Evolutionary conservation across 352 stramenopile genomes (phyloP).

Genomic region (Globisporangium rhizosaccharum): DNA sequence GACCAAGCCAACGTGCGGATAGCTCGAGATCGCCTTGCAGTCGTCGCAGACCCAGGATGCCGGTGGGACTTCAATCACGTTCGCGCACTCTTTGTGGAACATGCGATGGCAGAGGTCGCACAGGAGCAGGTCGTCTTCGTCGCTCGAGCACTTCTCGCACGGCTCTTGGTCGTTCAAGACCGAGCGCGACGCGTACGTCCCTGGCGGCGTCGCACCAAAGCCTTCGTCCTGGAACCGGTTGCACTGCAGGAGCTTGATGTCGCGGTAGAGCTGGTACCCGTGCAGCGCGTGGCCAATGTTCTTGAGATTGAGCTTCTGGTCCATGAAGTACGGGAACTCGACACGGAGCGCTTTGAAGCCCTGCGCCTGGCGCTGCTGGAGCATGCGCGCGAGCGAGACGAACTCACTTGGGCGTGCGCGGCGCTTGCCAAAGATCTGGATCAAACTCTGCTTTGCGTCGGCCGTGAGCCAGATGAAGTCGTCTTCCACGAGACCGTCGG

Average conservation of each 20-base stretch:
- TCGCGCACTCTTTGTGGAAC: constrained; percentile 82
- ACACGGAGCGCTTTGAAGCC: constrained; percentile 80
- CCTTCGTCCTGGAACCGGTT: constrained; percentile 71
- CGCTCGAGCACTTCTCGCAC: constrained; percentile 64
- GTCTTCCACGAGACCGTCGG: constrained; percentile 41
- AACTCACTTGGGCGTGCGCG: constrained; percentile 66
- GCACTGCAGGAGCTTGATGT: constrained; percentile 75
- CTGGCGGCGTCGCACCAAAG: constrained; percentile 43
- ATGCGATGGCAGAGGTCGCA: constrained; percentile 81
- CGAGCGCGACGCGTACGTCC: constrained; percentile 59
- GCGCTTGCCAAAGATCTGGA: constrained; percentile 82
- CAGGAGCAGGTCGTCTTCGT: constrained; percentile 67
- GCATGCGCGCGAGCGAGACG: constrained; percentile 51
- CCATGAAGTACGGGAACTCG: constrained; percentile 77
- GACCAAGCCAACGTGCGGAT: constrained; percentile 49
- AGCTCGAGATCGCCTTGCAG: constrained; percentile 66
- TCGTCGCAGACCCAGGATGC: constrained; percentile 74
- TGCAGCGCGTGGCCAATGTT: constrained; percentile 81
- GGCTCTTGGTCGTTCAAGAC: constrained; percentile 72
- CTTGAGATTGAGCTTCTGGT: constrained; percentile 74
- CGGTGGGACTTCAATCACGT: constrained; percentile 68
- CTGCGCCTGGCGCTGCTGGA: constrained; percentile 72
- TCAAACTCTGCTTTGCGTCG: constrained; percentile 68
- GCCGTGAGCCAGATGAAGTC: constrained; percentile 82
- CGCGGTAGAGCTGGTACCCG: constrained; percentile 76